Percentiles rank a stretch among this genome's conserved stretches.
phyloP scores from a whole-genome alignment of 2,329 filamentous ascomycete genomes.

The Paracoccidioides lutzii region DNA sequence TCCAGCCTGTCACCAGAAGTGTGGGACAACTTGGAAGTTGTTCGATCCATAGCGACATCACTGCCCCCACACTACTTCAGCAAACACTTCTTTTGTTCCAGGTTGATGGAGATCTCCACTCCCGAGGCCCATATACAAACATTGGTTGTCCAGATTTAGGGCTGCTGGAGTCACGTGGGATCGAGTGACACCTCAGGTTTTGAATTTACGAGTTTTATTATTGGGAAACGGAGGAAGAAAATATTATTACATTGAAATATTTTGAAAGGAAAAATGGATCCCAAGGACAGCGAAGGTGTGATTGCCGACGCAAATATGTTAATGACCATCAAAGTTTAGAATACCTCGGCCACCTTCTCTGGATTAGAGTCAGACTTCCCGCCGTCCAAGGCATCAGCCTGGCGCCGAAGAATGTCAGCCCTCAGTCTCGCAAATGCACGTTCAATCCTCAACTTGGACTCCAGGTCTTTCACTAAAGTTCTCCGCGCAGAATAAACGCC shows the following conservation, averaged over 20 bases:
- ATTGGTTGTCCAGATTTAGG: not conserved
- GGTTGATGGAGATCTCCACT: not conserved
- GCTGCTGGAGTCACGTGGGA: not conserved
- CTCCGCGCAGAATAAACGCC: slow-evolving; percentile 44
- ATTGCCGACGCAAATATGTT: too few relatives aligned
- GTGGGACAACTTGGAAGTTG: not conserved
- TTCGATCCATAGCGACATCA: not conserved
- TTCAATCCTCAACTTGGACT: slow-evolving; percentile 45
- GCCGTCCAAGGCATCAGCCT: slow-evolving; percentile 45
- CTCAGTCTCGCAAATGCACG: slow-evolving; percentile 50
- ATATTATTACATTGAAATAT: not conserved
- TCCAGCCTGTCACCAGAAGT: not conserved
- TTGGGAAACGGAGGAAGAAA: not conserved
- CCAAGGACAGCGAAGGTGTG: not conserved
- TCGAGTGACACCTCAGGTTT: not conserved
- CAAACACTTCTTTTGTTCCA: too few relatives aligned
- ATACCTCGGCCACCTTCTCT: not conserved
- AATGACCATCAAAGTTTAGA: not conserved
- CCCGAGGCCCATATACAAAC: not conserved
- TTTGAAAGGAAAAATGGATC: not conserved
- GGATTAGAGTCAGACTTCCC: slow-evolving; percentile 10
- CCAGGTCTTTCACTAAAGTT: slow-evolving; percentile 42
- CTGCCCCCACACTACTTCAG: not conserved
- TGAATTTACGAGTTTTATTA: not conserved
- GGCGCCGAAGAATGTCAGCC: slow-evolving; percentile 48